These are phyloP conservation scores for Albophoma yamanashiensis DNA, from an alignment of 2,329 filamentous ascomycete genomes.

Conservation along the genomic window DNA sequence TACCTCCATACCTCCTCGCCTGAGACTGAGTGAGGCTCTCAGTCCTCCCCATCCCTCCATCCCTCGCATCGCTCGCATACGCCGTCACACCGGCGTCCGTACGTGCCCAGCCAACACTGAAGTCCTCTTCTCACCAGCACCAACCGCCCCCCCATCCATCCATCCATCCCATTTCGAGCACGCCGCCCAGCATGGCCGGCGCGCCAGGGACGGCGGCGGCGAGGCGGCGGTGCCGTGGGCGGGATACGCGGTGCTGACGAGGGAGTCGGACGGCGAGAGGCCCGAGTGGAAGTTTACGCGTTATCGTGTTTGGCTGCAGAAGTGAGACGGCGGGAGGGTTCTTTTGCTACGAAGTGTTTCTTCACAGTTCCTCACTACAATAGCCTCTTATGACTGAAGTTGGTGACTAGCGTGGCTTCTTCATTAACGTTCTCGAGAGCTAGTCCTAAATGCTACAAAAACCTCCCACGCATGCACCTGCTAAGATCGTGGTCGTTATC, in stretches of 20 bases:
- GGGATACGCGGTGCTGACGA: conserved; percentile 18
- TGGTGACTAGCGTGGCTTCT: neutral
- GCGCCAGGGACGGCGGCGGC: conserved; percentile 17
- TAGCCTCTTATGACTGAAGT: neutral
- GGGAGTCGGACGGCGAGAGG: conserved; percentile 9
- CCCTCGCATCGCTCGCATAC: neutral
- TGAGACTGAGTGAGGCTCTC: neutral
- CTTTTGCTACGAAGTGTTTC: neutral
- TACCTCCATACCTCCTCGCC: too few relatives aligned
- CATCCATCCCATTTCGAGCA: neutral
- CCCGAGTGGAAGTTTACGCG: conserved; percentile 21
- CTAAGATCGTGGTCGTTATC: neutral
- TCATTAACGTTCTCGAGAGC: neutral
- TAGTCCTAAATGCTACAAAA: neutral
- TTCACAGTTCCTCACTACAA: neutral
- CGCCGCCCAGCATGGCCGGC: conserved; percentile 5
- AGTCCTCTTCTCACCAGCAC: neutral
- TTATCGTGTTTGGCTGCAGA: conserved; percentile 22
- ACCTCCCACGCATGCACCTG: too few relatives aligned
- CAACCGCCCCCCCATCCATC: neutral
- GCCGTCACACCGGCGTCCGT: neutral
- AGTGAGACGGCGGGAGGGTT: neutral
- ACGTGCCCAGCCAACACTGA: neutral
- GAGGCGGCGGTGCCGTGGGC: conserved; percentile 17
- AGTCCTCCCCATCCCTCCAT: neutral